Conservation (phyloP, 257 asterid species). For the Anisodus acutangulus region DNA sequence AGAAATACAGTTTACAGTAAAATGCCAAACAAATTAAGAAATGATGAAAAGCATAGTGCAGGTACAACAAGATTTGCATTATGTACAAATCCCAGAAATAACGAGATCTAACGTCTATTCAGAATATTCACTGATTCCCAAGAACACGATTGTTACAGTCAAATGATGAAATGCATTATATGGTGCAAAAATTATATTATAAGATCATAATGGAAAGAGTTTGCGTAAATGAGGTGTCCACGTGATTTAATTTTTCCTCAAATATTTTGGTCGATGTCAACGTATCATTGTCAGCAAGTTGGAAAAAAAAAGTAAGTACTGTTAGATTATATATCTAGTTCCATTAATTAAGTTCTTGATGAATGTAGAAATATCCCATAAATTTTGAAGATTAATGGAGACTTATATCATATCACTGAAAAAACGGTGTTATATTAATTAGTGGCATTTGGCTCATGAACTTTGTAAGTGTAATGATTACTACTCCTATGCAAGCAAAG, state of each 20-base stretch:
- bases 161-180: not conserved
- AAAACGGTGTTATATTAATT: not conserved
- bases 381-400: not conserved
- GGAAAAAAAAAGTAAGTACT: not conserved
- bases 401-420: constrained; percentile 20
- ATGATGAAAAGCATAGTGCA: not conserved
- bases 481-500: not conserved
- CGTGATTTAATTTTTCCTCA: not conserved
- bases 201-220: not conserved
- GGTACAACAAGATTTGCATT: constrained; percentile 8
- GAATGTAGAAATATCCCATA: not conserved
- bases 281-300: not conserved
- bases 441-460: constrained; percentile 17
- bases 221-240: not conserved
- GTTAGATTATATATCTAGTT: not conserved
- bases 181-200: not conserved
- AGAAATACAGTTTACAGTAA: not conserved
- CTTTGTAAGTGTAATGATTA: constrained; percentile 24
- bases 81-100: constrained; percentile 18
- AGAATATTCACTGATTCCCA: not conserved
- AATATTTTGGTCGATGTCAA: not conserved
- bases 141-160: not conserved
- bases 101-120: not conserved
- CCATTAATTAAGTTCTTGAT: not conserved
- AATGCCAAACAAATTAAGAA: not conserved